These are phyloP conservation scores for Curvularia eragrostidis DNA, from an alignment of 2,329 filamentous ascomycete genomes.

Conservation along the genomic window DNA sequence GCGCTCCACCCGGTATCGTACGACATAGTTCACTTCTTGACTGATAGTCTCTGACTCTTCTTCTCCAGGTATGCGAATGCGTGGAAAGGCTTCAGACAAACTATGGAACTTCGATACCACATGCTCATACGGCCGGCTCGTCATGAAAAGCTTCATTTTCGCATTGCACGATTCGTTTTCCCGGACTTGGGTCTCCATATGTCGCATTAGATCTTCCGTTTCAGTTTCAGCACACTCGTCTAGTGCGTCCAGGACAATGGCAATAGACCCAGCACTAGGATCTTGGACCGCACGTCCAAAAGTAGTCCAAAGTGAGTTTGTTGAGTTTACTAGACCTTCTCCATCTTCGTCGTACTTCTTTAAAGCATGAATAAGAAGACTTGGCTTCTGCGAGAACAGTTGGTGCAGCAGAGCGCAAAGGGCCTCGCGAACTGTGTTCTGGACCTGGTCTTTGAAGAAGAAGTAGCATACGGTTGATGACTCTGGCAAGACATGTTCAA, in stretches of 20 bases:
- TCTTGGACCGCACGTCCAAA: constrained; percentile 21
- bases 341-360: constrained; percentile 22
- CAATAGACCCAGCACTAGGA: constrained; percentile 19
- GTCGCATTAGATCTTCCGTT: constrained; percentile 21
- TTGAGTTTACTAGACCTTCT: constrained; percentile 22
- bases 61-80: constrained; percentile 30
- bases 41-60: constrained; percentile 28
- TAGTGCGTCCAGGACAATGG: constrained; percentile 27
- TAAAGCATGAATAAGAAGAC: constrained; percentile 25
- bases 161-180: constrained; percentile 11
- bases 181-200: constrained; percentile 18
- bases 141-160: constrained; percentile 24
- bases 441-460: constrained; percentile 33
- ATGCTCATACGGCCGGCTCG: constrained; percentile 30
- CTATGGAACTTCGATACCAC: constrained; percentile 17
- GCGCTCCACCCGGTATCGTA: constrained; percentile 21
- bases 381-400: constrained; percentile 24
- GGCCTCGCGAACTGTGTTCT: constrained; percentile 27
- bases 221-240: constrained; percentile 28
- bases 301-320: constrained; percentile 26
- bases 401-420: constrained; percentile 32
- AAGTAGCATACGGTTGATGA: constrained; percentile 30
- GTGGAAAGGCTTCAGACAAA: constrained; percentile 21
- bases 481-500: constrained; percentile 24
- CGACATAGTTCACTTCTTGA: constrained; percentile 28